Evolutionary conservation across 352 stramenopile species (phyloP).

Genomic region (Elongisporangium anandrum): DNA sequence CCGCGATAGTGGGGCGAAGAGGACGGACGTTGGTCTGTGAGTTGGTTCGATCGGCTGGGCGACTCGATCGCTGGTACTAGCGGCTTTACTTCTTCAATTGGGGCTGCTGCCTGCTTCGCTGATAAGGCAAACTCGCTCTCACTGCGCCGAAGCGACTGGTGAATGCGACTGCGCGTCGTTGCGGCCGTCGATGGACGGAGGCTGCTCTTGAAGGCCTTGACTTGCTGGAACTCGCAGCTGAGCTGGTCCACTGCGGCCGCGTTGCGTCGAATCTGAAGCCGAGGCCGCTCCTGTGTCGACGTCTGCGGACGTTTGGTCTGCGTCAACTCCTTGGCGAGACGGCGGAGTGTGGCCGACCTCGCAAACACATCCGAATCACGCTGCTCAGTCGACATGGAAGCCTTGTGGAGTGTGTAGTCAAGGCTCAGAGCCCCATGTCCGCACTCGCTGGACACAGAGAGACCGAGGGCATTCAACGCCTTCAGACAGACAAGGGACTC

Average conservation of each 20-base stretch:
- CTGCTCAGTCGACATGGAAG: conserved; percentile 1
- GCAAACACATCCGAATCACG: conserved; percentile 32
- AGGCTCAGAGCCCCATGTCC: background rate
- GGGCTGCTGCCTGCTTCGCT: conserved; percentile 15
- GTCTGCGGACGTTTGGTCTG: background rate
- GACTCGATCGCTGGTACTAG: background rate
- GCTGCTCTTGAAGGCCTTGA: background rate
- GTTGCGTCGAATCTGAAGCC: background rate
- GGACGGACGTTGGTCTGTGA: background rate
- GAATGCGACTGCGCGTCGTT: conserved; percentile 49
- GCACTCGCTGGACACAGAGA: background rate
- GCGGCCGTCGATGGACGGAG: conserved; percentile 38
- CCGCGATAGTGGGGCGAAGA: background rate
- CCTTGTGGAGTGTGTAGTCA: background rate
- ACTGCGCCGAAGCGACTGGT: conserved; percentile 46
- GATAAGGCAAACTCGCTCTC: conserved; percentile 56
- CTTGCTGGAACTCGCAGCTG: background rate
- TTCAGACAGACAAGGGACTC: background rate
- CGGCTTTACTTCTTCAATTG: background rate
- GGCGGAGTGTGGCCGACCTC: conserved; percentile 28
- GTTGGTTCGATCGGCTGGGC: background rate
- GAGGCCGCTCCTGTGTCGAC: background rate
- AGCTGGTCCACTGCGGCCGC: background rate
- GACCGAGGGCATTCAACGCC: background rate
- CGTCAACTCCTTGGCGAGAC: conserved; percentile 8